These are phyloP conservation scores for Secale cereale DNA, from an alignment of 176 grass and related monocot genomes.

Conservation along the genomic window DNA sequence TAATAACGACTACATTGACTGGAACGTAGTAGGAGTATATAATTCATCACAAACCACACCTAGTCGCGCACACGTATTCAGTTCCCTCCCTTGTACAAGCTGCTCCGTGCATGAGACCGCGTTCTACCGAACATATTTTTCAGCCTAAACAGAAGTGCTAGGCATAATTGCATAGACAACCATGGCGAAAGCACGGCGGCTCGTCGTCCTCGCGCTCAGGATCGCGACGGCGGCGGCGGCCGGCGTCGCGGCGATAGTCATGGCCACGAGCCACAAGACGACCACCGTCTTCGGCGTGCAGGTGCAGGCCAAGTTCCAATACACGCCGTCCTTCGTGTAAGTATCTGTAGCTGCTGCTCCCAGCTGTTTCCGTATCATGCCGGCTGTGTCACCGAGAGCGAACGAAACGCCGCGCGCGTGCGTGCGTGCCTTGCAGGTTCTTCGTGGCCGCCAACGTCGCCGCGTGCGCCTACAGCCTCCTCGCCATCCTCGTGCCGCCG, in stretches of 20 bases:
- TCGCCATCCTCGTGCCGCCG: constrained; percentile 39
- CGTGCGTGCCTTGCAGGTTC: constrained; percentile 36
- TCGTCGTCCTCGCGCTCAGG: constrained; percentile 39
- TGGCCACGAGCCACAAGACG: constrained; percentile 64
- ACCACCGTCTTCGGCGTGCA: constrained; percentile 38
- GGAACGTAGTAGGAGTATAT: background rate
- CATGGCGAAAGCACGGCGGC: constrained; percentile 36
- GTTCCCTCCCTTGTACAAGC: background rate
- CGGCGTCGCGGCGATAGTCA: constrained; percentile 46
- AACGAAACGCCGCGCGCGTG: background rate
- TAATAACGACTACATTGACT: background rate
- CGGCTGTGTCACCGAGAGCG: background rate
- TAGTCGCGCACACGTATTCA: background rate
- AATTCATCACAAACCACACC: background rate
- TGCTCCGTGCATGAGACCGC: background rate
- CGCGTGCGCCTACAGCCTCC: constrained; percentile 40
- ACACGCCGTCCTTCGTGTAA: constrained; percentile 56
- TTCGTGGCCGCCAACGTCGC: constrained; percentile 65
- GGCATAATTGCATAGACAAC: too few species aligned
- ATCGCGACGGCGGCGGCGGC: constrained; percentile 33
- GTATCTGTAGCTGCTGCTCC: background rate
- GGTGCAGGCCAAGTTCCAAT: constrained; percentile 66
- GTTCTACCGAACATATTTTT: background rate
- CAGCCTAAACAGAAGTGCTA: background rate
- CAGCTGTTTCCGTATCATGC: background rate